Evolutionary conservation across 163 green algal genomes (phyloP).

Genomic region (Prototheca cutis): DNA sequence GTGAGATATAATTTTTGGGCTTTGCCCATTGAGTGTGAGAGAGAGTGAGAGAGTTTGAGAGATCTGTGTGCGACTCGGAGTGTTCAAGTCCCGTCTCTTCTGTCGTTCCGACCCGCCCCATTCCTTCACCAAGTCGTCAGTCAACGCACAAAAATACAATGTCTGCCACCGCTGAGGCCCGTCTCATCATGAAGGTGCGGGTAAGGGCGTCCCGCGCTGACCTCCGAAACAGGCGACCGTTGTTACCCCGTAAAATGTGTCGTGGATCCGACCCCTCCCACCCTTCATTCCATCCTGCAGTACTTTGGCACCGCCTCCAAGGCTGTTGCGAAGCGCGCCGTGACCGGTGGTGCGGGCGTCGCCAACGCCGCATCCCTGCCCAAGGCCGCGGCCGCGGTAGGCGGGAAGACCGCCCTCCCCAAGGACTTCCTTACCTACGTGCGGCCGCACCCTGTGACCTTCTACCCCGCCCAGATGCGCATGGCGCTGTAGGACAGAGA

Average conservation of each 20-base stretch:
- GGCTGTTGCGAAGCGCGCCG: not conserved
- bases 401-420: not conserved
- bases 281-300: too few species aligned
- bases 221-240: not conserved
- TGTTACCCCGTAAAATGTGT: not conserved
- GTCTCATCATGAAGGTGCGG: constrained; percentile 1
- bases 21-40: too few species aligned
- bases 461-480: constrained; percentile 3
- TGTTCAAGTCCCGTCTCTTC: too few species aligned
- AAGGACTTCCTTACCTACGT: not conserved
- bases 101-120: too few species aligned
- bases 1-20: too few species aligned
- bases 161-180: not conserved
- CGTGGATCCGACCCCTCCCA: too few species aligned
- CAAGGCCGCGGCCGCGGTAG: not conserved
- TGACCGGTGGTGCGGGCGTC: not conserved
- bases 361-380: not conserved
- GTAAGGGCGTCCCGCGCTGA: not conserved
- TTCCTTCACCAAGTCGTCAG: too few species aligned
- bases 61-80: too few species aligned
- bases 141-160: not conserved
- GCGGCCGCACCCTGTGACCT: not conserved
- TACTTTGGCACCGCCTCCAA: not conserved
- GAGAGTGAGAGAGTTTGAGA: too few species aligned
- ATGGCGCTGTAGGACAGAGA: not conserved